Evolutionary conservation across 495 filamentous ascomycete genomes (phyloP).

Genomic region (Astrothelium macrocarpum): DNA sequence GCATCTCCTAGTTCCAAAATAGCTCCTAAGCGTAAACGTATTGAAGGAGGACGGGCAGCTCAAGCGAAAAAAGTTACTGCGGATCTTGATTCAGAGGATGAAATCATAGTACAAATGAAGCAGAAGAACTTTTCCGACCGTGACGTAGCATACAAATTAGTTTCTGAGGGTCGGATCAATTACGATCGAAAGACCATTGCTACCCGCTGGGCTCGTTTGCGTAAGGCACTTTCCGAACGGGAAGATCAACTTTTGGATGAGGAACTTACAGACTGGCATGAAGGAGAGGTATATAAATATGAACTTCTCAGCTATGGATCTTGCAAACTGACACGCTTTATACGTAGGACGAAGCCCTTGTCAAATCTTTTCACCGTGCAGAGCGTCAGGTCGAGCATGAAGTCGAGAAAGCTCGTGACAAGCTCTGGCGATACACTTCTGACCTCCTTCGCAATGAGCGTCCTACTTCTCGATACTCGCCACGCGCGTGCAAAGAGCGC

Average conservation of each 20-base stretch:
- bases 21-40: not conserved
- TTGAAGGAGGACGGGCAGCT: not conserved
- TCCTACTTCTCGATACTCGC: conserved; percentile 19
- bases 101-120: conserved; percentile 32
- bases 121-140: conserved; percentile 24
- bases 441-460: conserved; percentile 17
- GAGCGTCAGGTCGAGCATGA: conserved; percentile 22
- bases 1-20: not conserved
- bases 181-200: conserved; percentile 32
- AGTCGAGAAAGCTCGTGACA: conserved; percentile 18
- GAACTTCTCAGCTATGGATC: not conserved
- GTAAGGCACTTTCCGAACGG: conserved; percentile 20
- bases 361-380: conserved; percentile 17
- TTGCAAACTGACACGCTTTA: too few relatives aligned
- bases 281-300: conserved; percentile 30
- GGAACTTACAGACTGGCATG: conserved; percentile 32
- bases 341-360: conserved; percentile 27
- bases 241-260: conserved; percentile 30
- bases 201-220: conserved; percentile 32
- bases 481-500: conserved; percentile 27
- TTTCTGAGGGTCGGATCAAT: conserved; percentile 23
- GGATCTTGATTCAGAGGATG: conserved; percentile 31
- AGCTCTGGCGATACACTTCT: conserved; percentile 22
- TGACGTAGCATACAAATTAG: conserved; percentile 27
- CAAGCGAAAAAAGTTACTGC: conserved; percentile 21